phyloP scores from a whole-genome alignment of 495 filamentous ascomycete species.

The Halenospora varia region DNA sequence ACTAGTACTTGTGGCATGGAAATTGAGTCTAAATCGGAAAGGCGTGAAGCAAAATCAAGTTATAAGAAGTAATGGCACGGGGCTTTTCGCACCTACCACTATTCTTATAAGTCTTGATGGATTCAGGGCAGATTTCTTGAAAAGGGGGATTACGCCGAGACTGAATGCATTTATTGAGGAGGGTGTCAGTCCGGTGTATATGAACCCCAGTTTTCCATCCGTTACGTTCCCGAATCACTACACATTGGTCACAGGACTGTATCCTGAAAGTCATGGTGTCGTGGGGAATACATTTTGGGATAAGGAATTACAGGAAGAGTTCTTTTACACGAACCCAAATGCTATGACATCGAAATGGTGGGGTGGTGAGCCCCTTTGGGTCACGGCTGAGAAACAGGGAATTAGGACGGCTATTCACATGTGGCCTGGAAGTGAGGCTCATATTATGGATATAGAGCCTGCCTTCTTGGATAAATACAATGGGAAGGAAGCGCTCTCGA shows the following conservation, averaged over 20 bases:
- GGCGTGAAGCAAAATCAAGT: slow-evolving; percentile 19
- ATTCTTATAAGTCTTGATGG: slow-evolving; percentile 93
- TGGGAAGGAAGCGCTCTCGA: slow-evolving; percentile 62
- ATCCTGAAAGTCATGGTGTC: slow-evolving; percentile 89
- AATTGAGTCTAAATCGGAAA: slow-evolving; percentile 37
- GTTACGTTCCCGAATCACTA: slow-evolving; percentile 99
- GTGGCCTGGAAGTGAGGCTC: slow-evolving; percentile 96
- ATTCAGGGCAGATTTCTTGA: slow-evolving; percentile 93
- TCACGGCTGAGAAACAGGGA: slow-evolving; percentile 76
- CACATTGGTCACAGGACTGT: slow-evolving; percentile 86
- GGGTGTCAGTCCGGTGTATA: slow-evolving; percentile 85
- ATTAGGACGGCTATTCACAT: slow-evolving; percentile 85
- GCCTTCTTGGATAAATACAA: slow-evolving; percentile 81
- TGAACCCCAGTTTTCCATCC: slow-evolving; percentile 90
- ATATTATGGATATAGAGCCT: slow-evolving; percentile 62
- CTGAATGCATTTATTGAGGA: slow-evolving; percentile 74
- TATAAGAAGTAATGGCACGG: slow-evolving; percentile 70
- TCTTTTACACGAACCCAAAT: slow-evolving; percentile 77
- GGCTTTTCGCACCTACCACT: slow-evolving; percentile 84
- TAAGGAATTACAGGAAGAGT: slow-evolving; percentile 67
- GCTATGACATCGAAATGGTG: slow-evolving; percentile 89
- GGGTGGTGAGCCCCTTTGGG: slow-evolving; percentile 89
- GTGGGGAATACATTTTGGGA: slow-evolving; percentile 97
- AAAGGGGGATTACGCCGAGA: slow-evolving; percentile 75
- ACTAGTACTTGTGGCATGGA: slow-evolving; percentile 45